phyloP scores from a whole-genome alignment of 768 basidiomycete species.

The Lyophyllum shimeji region DNA sequence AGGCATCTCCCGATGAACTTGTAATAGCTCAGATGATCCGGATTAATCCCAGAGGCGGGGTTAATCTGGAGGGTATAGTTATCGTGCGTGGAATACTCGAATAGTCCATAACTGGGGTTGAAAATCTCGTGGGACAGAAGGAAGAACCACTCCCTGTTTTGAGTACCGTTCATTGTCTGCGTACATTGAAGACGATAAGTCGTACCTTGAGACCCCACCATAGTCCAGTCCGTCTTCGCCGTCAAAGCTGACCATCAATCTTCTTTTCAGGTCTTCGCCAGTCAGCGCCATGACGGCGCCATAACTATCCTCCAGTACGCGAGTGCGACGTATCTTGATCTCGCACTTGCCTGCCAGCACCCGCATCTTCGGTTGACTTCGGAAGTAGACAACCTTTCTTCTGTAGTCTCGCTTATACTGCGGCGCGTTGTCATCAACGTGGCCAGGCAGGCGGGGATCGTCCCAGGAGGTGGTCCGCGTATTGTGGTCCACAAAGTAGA shows the following conservation, averaged over 20 bases:
- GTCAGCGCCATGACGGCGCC: slow-evolving; percentile 79
- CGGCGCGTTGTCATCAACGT: slow-evolving; percentile 85
- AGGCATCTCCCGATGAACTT: slow-evolving; percentile 77
- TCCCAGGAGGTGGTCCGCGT: slow-evolving; percentile 91
- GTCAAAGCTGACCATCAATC: slow-evolving; percentile 74
- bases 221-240: slow-evolving; percentile 81
- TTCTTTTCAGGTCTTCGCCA: slow-evolving; percentile 67
- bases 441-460: slow-evolving; percentile 82
- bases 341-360: slow-evolving; percentile 80
- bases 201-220: slow-evolving; percentile 72
- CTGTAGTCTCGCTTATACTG: slow-evolving; percentile 95
- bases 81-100: slow-evolving; percentile 79
- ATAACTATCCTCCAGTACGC: slow-evolving; percentile 87
- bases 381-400: slow-evolving; percentile 90
- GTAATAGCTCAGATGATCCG: slow-evolving; percentile 78
- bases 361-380: slow-evolving; percentile 85
- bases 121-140: slow-evolving; percentile 81
- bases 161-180: slow-evolving; percentile 7
- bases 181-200: slow-evolving; percentile 1
- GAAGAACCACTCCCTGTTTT: slow-evolving; percentile 83
- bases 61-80: slow-evolving; percentile 83
- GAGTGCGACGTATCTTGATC: slow-evolving; percentile 75
- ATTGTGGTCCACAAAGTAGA: slow-evolving; percentile 94
- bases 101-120: slow-evolving; percentile 79
- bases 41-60: slow-evolving; percentile 71